These are phyloP conservation scores for Dioscorea zingiberensis DNA, from an alignment of 106 monocot genomes.

Conservation along the genomic window DNA sequence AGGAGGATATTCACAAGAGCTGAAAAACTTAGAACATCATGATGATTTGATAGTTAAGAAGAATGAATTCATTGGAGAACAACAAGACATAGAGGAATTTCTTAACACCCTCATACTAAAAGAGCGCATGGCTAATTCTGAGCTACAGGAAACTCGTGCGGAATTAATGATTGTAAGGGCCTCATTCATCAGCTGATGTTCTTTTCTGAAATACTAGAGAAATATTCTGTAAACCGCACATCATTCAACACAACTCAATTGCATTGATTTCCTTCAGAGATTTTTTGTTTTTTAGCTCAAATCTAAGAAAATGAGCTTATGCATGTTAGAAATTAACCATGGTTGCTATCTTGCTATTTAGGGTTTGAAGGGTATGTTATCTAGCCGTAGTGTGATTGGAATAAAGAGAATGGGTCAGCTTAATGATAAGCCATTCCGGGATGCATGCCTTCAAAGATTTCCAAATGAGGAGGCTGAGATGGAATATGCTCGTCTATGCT, in stretches of 20 bases:
- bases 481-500: not conserved
- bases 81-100: not conserved
- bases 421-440: not conserved
- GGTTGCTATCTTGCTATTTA: not conserved
- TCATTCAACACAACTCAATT: not conserved
- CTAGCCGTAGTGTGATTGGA: not conserved
- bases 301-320: not conserved
- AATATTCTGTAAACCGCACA: not conserved
- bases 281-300: not conserved
- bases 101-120: not conserved
- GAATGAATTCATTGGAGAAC: not conserved
- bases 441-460: not conserved
- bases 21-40: not conserved
- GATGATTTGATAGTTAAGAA: not conserved
- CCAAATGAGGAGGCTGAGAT: not conserved
- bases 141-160: slow-evolving; percentile 5
- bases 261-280: not conserved
- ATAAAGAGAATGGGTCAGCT: slow-evolving; percentile 4
- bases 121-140: slow-evolving; percentile 1
- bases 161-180: slow-evolving; percentile 1
- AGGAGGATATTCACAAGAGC: not conserved
- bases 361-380: not conserved
- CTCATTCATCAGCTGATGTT: not conserved
- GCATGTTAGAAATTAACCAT: not conserved
- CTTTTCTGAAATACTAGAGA: not conserved